These are phyloP conservation scores for Chrysoporthe austroafricana DNA, from an alignment of 2,329 filamentous ascomycete species.

Conservation along the genomic window DNA sequence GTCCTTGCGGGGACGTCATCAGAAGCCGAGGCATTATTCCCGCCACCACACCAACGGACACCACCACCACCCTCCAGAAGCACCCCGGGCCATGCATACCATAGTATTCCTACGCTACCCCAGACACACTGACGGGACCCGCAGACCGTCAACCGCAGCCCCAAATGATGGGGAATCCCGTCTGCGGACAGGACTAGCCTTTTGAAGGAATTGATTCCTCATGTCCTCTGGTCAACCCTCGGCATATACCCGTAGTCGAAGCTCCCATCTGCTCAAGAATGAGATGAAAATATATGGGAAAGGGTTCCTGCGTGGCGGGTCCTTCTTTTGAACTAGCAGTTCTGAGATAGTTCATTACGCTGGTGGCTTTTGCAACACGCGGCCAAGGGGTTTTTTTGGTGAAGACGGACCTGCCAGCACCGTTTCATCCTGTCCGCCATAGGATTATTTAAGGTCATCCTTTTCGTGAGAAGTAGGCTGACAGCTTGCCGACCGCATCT, in stretches of 20 bases:
- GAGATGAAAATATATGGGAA: no score
- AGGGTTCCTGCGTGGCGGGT: no score
- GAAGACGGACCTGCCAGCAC: not conserved
- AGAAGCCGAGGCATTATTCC: conserved; percentile 12
- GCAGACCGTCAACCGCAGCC: not conserved
- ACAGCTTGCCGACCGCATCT: not conserved
- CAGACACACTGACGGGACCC: not conserved
- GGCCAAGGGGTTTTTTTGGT: no score
- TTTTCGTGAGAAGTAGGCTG: not conserved
- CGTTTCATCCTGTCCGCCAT: not conserved
- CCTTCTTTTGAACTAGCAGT: no score
- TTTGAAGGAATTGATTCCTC: not conserved
- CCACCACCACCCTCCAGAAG: not conserved
- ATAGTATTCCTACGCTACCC: not conserved
- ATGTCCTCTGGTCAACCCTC: not conserved
- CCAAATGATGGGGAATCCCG: not conserved
- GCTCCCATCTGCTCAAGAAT: no score
- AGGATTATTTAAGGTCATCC: no score
- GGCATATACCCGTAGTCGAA: not conserved
- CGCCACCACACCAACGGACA: not conserved
- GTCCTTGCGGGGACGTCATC: conserved; percentile 10
- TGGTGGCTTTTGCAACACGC: no score
- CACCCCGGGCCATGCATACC: no score
- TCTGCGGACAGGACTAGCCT: not conserved
- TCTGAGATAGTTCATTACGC: no score